A percentile compares a stretch with the other conserved stretches of the same genome.
These are phyloP conservation scores for Cladophialophora psammophila DNA, from an alignment of 2,329 filamentous ascomycete genomes.

Conservation along the genomic window DNA sequence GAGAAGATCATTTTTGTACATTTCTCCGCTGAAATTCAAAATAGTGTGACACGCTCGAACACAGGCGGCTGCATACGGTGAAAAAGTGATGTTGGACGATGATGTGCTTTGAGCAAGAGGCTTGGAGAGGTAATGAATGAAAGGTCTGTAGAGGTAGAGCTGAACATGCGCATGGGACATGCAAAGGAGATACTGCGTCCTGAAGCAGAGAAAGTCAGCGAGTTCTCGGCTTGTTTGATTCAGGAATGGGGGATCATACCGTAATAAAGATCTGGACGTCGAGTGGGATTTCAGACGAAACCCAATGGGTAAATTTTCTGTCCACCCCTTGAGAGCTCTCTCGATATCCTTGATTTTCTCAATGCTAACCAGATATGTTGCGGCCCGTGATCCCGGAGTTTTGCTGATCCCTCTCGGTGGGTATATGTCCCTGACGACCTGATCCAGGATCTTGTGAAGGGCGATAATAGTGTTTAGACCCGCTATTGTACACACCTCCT, in stretches of 20 bases:
- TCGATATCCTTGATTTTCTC: constrained; percentile 16
- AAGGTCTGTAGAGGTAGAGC: constrained; percentile 20
- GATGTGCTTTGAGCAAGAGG: not conserved
- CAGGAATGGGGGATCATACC: not conserved
- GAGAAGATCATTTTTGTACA: constrained; percentile 6
- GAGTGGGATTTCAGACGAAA: constrained; percentile 3
- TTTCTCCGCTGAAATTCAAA: constrained; percentile 2
- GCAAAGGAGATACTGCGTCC: constrained; percentile 16
- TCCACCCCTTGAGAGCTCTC: constrained; percentile 13
- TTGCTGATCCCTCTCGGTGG: constrained; percentile 17
- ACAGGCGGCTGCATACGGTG: constrained; percentile 12
- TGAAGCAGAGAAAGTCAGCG: not conserved
- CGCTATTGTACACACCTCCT: constrained; percentile 7
- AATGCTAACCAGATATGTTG: constrained; percentile 14
- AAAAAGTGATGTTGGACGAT: not conserved
- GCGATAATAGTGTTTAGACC: constrained; percentile 13
- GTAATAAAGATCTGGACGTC: constrained; percentile 6
- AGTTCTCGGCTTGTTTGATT: not conserved
- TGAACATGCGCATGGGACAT: constrained; percentile 22
- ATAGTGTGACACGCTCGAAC: constrained; percentile 17
- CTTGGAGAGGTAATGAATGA: constrained; percentile 17
- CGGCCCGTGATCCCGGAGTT: constrained; percentile 1
- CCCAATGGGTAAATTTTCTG: constrained; percentile 8
- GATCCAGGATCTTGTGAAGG: constrained; percentile 17
- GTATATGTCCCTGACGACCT: constrained; percentile 16